Evolutionary conservation across 495 filamentous ascomycete species (phyloP).

Genomic region (Immersiella caudata): DNA sequence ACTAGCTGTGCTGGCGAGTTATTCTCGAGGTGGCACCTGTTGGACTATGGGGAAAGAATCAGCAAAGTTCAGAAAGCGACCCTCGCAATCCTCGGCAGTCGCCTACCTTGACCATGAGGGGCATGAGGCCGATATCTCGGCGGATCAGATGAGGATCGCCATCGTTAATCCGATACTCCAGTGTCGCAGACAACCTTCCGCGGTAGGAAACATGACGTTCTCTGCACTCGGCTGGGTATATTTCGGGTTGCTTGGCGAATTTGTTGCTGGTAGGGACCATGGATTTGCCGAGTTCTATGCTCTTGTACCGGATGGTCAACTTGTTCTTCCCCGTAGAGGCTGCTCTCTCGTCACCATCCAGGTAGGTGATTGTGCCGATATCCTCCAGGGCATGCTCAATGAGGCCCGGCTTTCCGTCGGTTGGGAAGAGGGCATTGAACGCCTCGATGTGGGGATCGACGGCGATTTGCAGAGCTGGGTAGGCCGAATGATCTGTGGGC

Average conservation of each 20-base stretch:
- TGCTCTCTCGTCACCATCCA: constrained; percentile 70
- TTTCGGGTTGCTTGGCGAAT: constrained; percentile 75
- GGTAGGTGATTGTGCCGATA: constrained; percentile 84
- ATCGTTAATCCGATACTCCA: constrained; percentile 84
- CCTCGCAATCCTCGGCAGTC: neutral
- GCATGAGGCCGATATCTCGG: constrained; percentile 83
- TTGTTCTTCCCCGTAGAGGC: constrained; percentile 64
- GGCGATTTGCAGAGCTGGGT: constrained; percentile 79
- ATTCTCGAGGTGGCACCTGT: constrained; percentile 85
- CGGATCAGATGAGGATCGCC: constrained; percentile 77
- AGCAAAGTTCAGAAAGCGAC: constrained; percentile 7
- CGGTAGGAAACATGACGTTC: constrained; percentile 92
- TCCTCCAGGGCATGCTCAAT: constrained; percentile 78
- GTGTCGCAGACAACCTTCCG: constrained; percentile 75
- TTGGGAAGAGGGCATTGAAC: constrained; percentile 89
- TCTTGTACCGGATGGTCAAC: constrained; percentile 71
- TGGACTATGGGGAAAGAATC: constrained; percentile 59
- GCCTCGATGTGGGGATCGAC: constrained; percentile 90
- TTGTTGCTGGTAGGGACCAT: constrained; percentile 77
- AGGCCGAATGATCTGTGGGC: constrained; percentile 82
- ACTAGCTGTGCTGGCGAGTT: constrained; percentile 81
- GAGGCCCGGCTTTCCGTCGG: constrained; percentile 61
- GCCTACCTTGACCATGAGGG: constrained; percentile 85
- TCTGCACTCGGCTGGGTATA: constrained; percentile 89
- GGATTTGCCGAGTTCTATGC: constrained; percentile 77